phyloP scores from a whole-genome alignment of 768 basidiomycete species.

The Polyporus arcularius region DNA sequence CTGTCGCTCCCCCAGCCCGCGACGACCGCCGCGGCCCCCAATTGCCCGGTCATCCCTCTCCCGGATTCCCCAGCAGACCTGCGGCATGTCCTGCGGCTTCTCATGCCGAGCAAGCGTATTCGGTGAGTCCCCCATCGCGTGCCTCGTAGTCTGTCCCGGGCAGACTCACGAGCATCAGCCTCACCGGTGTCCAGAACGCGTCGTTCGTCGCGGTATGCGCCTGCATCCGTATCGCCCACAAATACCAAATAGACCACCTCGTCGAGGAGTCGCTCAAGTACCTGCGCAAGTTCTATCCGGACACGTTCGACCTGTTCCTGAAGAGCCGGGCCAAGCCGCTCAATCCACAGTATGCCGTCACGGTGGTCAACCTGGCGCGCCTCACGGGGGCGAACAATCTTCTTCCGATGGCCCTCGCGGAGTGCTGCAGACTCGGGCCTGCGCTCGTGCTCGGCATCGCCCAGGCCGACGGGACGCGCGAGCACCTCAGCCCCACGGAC shows the following conservation, averaged over 20 bases:
- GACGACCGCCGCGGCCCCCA: too few species aligned
- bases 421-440: background rate
- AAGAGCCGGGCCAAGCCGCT: background rate
- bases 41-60: background rate
- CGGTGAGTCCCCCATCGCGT: background rate
- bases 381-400: background rate
- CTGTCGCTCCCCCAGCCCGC: background rate
- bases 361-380: constrained; percentile 2
- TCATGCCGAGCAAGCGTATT: background rate
- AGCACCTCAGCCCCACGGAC: background rate
- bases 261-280: background rate
- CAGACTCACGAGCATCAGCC: too few species aligned
- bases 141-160: too few species aligned
- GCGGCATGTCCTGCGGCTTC: background rate
- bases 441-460: background rate
- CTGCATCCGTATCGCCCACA: background rate
- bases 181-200: too few species aligned
- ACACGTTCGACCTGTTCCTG: background rate
- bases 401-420: background rate
- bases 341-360: background rate
- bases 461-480: background rate
- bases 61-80: background rate
- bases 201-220: background rate
- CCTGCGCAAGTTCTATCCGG: background rate
- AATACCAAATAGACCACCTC: background rate